Base-by-base conservation (phyloP, 352 stramenopile species). In the Globisporangium irregulare region DNA sequence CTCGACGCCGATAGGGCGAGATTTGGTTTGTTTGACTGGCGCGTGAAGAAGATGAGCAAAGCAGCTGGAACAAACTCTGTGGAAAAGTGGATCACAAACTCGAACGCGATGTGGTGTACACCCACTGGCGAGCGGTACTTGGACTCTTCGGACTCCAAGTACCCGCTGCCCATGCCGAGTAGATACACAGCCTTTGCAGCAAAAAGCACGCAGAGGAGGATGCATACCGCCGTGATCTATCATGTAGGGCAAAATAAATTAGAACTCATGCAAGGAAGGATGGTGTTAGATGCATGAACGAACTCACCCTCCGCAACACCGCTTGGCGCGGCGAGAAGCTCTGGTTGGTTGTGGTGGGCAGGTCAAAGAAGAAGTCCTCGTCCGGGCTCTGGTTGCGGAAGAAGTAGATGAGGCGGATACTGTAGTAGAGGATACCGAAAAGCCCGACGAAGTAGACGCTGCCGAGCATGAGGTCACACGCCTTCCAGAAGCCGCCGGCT, bases 331-430 rank as follows among this genome's bases (percentile, higher is more conserved):
- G 86, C 27, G 83, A 82, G 15, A 54, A 50, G 59, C 29, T 69
- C 18, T 72, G 58, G 54, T 50, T 41, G 27, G 73, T 71, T 2
- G 70, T 75, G 7, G 73, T 73, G 5, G 81, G 82, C n/a, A 88
- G 78, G 62, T 93, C 83, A 51, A 93, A 93, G 73, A 92, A 93
- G 48, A 93, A 91, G 60, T 92, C 86, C 48, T 94, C 86, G 56
- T 92, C 82, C 1, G 78, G 79, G 1, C 80, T 82, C 67, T 91
- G 85, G 24, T 76, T 87, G 32, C 81, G 82, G 73, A 94, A 94
- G 69, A 94, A 94, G 60, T 90, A 79, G 66, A 91, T 89, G 32
- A 94, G 76, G 36, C 80, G 84, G 41, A 87, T 74, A 68, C 82
- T 91, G 79, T 94, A 94, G 80, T 94, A 94, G 64, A 90, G 72